phyloP scores from a whole-genome alignment of 768 basidiomycete species.

The Rhodosporidiobolus sp. region DNA sequence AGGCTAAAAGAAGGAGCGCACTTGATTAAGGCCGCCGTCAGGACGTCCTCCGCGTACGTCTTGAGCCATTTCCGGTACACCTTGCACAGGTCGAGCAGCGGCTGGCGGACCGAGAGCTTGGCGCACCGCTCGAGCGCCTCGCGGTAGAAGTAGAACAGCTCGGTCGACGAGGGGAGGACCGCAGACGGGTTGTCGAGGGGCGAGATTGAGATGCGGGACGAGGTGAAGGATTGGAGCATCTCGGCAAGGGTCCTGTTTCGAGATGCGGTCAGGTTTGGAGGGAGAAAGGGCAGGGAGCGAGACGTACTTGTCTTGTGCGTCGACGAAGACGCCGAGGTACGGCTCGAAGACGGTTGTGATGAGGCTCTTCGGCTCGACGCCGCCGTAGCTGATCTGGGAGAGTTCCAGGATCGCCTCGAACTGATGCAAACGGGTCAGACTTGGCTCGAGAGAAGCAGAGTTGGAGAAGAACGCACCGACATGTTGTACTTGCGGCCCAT shows the following conservation, averaged over 20 bases:
- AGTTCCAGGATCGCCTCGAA: slow-evolving; percentile 43
- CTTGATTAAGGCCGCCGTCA: slow-evolving; percentile 72
- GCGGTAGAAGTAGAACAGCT: slow-evolving; percentile 94
- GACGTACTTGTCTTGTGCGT: slow-evolving; percentile 87
- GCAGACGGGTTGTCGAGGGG: slow-evolving; percentile 49
- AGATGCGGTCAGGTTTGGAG: too few relatives aligned
- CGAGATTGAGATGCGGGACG: slow-evolving; percentile 34
- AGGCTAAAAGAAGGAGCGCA: slow-evolving; percentile 43
- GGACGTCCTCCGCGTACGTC: slow-evolving; percentile 94
- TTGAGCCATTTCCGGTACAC: slow-evolving; percentile 91
- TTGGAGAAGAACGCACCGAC: slow-evolving; percentile 49
- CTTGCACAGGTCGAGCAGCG: slow-evolving; percentile 73
- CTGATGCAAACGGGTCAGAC: slow-evolving; percentile 18
- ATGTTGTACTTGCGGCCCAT: slow-evolving; percentile 79
- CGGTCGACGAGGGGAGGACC: slow-evolving; percentile 88
- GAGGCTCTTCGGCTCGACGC: slow-evolving; percentile 48
- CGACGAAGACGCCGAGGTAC: slow-evolving; percentile 87
- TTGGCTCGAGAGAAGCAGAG: neutral
- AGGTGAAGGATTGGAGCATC: slow-evolving; percentile 79
- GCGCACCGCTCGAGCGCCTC: slow-evolving; percentile 93
- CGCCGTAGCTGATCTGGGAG: slow-evolving; percentile 35
- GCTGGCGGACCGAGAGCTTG: slow-evolving; percentile 77
- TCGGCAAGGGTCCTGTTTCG: slow-evolving; percentile 80
- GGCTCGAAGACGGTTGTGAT: slow-evolving; percentile 90
- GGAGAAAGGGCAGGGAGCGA: neutral